Conservation (phyloP, 2,329 filamentous ascomycete genomes). For the Sphaerulina musiva region DNA sequence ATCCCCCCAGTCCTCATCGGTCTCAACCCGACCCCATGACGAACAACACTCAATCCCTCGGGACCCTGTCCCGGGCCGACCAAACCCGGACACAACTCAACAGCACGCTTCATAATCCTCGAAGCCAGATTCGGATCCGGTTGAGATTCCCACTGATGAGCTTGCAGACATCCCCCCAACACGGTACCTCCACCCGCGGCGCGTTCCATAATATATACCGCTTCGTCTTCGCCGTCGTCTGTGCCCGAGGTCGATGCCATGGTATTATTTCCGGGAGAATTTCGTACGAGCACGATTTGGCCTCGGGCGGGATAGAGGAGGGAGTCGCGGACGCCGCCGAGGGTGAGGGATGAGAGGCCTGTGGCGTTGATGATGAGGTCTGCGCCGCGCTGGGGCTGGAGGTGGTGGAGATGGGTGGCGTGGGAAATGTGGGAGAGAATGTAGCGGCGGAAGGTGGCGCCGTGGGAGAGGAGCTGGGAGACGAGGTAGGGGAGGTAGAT, state of each 20-base stretch:
- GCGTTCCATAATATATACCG: conserved; percentile 75
- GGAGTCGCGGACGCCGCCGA: conserved; percentile 75
- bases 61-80: conserved; percentile 58
- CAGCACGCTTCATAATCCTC: conserved; percentile 75
- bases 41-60: conserved; percentile 65
- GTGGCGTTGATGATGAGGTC: conserved; percentile 79
- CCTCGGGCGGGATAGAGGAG: conserved; percentile 70
- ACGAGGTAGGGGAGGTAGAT: conserved; percentile 83
- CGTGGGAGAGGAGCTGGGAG: conserved; percentile 68
- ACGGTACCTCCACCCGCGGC: conserved; percentile 75
- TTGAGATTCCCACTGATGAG: conserved; percentile 69
- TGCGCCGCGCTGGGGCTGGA: conserved; percentile 41
- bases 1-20: conserved; percentile 68
- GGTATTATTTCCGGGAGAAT: conserved; percentile 54
- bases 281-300: conserved; percentile 77
- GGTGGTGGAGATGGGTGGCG: conserved; percentile 55
- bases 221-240: conserved; percentile 66
- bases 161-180: conserved; percentile 77
- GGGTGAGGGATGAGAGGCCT: conserved; percentile 64
- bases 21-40: conserved; percentile 75
- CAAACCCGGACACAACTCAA: conserved; percentile 59
- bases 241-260: conserved; percentile 68
- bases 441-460: conserved; percentile 51
- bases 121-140: conserved; percentile 72
- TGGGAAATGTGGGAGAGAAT: conserved; percentile 62